phyloP scores from a whole-genome alignment of 2,329 filamentous ascomycete genomes.

The Colletotrichum salicis region DNA sequence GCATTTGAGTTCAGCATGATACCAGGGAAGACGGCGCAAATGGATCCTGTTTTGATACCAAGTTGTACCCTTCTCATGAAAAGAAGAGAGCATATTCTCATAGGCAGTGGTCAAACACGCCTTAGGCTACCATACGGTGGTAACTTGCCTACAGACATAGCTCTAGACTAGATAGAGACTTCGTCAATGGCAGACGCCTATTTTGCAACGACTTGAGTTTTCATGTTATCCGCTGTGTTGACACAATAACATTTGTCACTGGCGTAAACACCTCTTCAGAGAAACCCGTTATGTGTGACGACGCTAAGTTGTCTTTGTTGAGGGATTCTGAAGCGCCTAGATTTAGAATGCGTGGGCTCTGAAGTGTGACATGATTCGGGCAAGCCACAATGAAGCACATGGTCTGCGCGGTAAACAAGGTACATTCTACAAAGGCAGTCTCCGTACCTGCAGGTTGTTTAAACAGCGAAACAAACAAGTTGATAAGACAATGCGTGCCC shows the following conservation, averaged over 20 bases:
- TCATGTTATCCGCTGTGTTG: background rate
- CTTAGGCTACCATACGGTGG: background rate
- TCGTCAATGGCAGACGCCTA: background rate
- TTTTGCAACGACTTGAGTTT: background rate
- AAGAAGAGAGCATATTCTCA: background rate
- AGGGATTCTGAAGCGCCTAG: background rate
- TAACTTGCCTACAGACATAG: background rate
- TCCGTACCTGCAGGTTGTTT: background rate
- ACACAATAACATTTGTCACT: background rate
- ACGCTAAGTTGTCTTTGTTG: background rate
- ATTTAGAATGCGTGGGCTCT: background rate
- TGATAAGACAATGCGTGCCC: background rate
- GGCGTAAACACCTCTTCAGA: background rate
- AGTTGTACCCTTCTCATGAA: background rate
- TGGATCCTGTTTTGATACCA: constrained; percentile 17
- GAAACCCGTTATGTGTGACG: background rate
- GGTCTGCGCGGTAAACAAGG: background rate
- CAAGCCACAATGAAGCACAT: background rate
- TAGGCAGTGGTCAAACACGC: background rate
- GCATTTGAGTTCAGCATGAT: background rate
- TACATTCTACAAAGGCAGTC: background rate
- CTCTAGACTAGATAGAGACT: background rate
- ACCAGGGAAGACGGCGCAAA: constrained; percentile 11
- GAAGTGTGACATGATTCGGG: background rate
- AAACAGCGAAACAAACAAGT: background rate